A percentile compares a stretch with the other conserved stretches of the same genome.
Evolutionary conservation across 176 grass and related monocot genomes (phyloP).

Genomic region (Leersia perrieri): DNA sequence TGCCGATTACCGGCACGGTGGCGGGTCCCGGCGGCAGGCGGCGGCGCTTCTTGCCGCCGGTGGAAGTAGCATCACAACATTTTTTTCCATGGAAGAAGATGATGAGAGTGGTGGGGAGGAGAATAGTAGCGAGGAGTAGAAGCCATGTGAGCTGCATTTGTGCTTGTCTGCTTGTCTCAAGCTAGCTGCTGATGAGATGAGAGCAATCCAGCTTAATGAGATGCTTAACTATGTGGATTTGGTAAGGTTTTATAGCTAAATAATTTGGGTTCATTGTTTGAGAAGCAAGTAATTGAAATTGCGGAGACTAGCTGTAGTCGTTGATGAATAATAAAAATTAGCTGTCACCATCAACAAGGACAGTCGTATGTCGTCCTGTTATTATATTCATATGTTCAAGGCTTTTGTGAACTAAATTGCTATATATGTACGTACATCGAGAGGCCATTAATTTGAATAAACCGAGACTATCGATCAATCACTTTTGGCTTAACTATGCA

Average conservation of each 20-base stretch:
- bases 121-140: constrained; percentile 7
- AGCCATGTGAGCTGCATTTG: constrained; percentile 23
- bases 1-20: constrained; percentile 26
- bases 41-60: background rate
- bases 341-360: too few species aligned
- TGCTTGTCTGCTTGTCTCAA: background rate
- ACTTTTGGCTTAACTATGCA: too few species aligned
- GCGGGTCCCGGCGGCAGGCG: constrained; percentile 33
- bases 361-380: too few species aligned
- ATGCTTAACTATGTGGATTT: background rate
- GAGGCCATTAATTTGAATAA: too few species aligned
- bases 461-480: too few species aligned
- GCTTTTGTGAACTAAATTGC: too few species aligned
- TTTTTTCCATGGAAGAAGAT: constrained; percentile 9
- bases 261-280: background rate
- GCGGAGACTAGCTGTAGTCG: too few species aligned
- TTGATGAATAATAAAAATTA: too few species aligned
- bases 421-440: too few species aligned
- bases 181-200: background rate
- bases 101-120: background rate
- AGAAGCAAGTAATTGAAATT: too few species aligned
- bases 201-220: background rate
- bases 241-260: background rate
- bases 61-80: background rate
- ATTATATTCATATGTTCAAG: too few species aligned